Conservation (phyloP, 495 filamentous ascomycete species). For the Letharia lupina region DNA sequence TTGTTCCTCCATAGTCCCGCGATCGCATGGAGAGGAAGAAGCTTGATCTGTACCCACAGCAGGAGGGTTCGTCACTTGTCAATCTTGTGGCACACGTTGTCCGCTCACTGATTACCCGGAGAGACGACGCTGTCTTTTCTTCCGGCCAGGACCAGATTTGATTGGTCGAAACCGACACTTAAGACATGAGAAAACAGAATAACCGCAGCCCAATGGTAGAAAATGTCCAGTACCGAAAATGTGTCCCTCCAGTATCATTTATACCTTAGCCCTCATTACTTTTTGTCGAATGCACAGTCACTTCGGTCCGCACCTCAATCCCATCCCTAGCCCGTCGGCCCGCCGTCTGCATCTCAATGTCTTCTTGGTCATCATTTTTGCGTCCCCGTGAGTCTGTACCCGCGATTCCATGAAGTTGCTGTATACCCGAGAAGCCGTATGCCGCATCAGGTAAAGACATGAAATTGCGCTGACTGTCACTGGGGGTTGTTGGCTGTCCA, state of each 20-base stretch:
- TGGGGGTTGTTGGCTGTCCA: background rate
- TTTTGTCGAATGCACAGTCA: background rate
- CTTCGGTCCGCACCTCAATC: slow-evolving; percentile 3
- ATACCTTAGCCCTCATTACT: background rate
- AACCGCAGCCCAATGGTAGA: background rate
- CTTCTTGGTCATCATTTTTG: background rate
- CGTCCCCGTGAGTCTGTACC: background rate
- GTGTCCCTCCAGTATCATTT: too few species aligned
- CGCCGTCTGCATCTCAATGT: background rate
- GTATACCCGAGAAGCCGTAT: background rate
- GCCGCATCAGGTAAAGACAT: background rate
- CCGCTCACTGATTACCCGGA: too few species aligned
- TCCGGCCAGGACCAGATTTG: too few species aligned
- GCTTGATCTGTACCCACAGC: too few species aligned
- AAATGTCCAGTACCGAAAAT: too few species aligned
- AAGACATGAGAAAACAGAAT: too few species aligned
- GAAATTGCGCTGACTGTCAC: background rate
- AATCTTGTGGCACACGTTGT: too few species aligned
- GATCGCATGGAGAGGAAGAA: too few species aligned
- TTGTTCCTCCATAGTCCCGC: too few species aligned
- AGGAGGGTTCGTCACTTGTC: too few species aligned
- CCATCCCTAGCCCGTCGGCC: background rate
- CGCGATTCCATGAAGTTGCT: background rate
- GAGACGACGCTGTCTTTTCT: too few species aligned
- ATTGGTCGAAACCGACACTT: too few species aligned